Base-by-base conservation (phyloP, 108 stramenopile genomes). In the Fragilariopsis cylindrus region DNA sequence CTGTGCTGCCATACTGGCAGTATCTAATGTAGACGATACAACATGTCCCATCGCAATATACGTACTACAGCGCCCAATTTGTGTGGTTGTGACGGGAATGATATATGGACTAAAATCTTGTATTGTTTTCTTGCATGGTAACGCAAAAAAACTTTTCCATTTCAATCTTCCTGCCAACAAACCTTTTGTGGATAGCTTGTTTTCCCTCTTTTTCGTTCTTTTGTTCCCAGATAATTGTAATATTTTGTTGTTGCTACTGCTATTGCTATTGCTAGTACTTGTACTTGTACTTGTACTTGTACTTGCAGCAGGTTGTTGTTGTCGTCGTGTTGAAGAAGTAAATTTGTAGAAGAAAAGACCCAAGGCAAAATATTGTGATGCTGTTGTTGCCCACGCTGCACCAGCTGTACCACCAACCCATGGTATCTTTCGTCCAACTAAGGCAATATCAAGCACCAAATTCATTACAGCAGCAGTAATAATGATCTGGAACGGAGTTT, bases 1-100 rank as follows among this genome's bases (percentile, higher is more conserved):
- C 53, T 90, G 83, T 7, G 84, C 87, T 5, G 86, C 90, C 90
- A 91, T 88, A 75, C 76, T 80, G 45, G 81, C 48, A 13, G 85
- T 82, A 48, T 83, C 84, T 13, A 91, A 65, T 8, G 82, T 76
- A 42, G 76, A 77, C n/a, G 87, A 81, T 7, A 87, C 90, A 0
- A 87, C 88, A 68, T 91, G 88, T 3, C 76, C 72, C 87, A 91
- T 91, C 53, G 90, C 86, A 60, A 88, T 78, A 73, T 87, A 91
- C 3, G 77, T 84, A n/a, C 76, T 76, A 16, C 85, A 82, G n/a
- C 90, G 74, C 46, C 90, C 90, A 52, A 88, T 56, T 47, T 86
- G 83, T 3, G 90, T 87, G 0, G 81, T 83, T 1, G 88, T 91
- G 30, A 91, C 90, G 12, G 90, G 90, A 9, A 88, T 21, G 46